Evolutionary conservation across 2,329 filamentous ascomycete genomes (phyloP), one percentile per base, ranked within the genome.

Genomic region (Beauveria sp.): DNA sequence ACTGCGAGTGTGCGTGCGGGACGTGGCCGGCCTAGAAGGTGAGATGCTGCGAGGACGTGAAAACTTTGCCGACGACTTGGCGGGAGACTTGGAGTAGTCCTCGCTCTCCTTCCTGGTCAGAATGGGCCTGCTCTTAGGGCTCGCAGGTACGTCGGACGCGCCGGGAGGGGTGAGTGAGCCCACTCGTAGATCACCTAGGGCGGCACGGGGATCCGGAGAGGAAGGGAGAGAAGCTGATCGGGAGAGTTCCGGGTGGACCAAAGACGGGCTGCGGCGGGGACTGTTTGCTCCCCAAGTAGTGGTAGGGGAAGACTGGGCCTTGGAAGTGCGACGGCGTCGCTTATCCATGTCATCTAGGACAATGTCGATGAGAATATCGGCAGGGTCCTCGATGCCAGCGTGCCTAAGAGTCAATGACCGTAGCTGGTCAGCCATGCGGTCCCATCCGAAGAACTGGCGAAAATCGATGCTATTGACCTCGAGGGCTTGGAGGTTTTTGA

Each of bases 391-490:
- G 50, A 99, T 81, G 65, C 88, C 86, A 60, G 90, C 93, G 67
- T 92, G 86, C 76, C 92, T 96, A 66, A 99, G 80, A 2, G 90
- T 95, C 65, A 99, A 80, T 64, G 91, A 96, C 63, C 92, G 87
- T 65, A 99, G 78, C 73, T 97, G 93, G 71, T 99, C 95, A 9
- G 95, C 90, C 61, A 98, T 77, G 62, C 90, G 86, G 72, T 99
- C 93, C 95, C 95, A 99, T 62, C 95, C 95, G 75, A 92, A 96
- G 76, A 98, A 97, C 68, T 96, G 93, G 64, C 95, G 86, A 72
- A 96, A 97, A 74, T 99, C 95, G 71, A 98, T 89, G 75, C 96
- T 93, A 76, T 88, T 93, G 58, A 99, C 90, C 74, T 99, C 95
- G 65, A 99, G 81, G 24, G 91, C 89, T 75, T 93, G 93, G 59